Conservation (phyloP, 139 green algal species). For the Tetradesmus obliquus region DNA sequence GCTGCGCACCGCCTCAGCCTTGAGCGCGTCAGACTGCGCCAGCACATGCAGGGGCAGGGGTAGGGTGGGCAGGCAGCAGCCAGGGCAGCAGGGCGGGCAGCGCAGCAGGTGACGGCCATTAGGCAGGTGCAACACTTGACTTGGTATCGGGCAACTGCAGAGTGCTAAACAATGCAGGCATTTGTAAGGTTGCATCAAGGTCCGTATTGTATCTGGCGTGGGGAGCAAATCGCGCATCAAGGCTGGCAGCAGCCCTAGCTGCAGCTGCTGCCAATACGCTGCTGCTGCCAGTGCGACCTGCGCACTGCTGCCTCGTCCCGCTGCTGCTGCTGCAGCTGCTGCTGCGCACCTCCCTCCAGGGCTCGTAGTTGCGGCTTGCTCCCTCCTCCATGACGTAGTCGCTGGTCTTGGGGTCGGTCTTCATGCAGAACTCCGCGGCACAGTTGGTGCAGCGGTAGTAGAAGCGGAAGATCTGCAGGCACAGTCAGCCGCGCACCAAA, state of each 20-base stretch:
- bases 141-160: too few relatives aligned
- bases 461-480: conserved; percentile 89
- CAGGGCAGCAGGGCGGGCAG: not conserved
- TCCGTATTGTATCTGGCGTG: too few relatives aligned
- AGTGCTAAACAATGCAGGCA: too few relatives aligned
- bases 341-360: conserved; percentile 82
- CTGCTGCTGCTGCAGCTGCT: not conserved
- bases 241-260: not conserved
- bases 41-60: not conserved
- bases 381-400: conserved; percentile 96
- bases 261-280: not conserved
- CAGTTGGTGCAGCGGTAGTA: conserved; percentile 96
- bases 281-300: too few relatives aligned
- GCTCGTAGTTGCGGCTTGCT: conserved; percentile 96
- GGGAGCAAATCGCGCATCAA: not conserved
- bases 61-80: not conserved
- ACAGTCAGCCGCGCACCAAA: conserved; percentile 29
- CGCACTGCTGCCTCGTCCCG: too few relatives aligned
- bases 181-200: too few relatives aligned
- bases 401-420: conserved; percentile 96
- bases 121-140: too few relatives aligned
- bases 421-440: conserved; percentile 95
- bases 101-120: too few relatives aligned
- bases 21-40: conserved; percentile 29
- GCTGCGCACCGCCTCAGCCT: conserved; percentile 58